Base-by-base conservation (phyloP, 352 stramenopile genomes). In the Elongisporangium prolatum region DNA sequence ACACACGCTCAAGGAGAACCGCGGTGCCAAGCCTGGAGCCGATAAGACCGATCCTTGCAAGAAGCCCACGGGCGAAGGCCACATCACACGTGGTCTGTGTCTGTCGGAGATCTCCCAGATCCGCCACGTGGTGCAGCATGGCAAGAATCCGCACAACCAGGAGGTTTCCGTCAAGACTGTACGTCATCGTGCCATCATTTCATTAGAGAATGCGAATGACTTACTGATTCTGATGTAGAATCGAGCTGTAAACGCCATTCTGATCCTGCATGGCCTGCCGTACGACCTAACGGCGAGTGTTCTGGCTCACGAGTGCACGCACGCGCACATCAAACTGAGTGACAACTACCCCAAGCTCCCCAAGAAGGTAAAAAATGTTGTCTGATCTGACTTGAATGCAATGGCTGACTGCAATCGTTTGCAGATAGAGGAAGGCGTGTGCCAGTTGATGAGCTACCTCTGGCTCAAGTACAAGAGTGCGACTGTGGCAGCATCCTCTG, bases 391-490 rank as follows among this genome's bases (percentile, higher is more conserved):
- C n/a, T n/a, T n/a, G n/a, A n/a, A n/a, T 48, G 52, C 52, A 47
- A 40, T 17, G 53, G 54, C 47, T 72, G 34, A 68, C 5, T 51
- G 3, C 56, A 60, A 18, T 49, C 44, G 55, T 7, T 0, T 25
- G 20, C 10, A 68, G 57, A 47, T 68, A 10, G 82, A 91, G 53
- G 82, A 91, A 72, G 82, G 82, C 18, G 72, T 88, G 40, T 91
- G 82, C 59, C 79, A 91, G 54, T 65, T 91, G 59, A 84, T 91
- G 65, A 88, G 79, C 63, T 91, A 80, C 58, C 59, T 91, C 9
- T 91, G 75, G 57, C 62, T 91, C 21, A 84, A 88, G 68, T 88
- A 89, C 67, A 83, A 80, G 58, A 79, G 84, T 40, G 66, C 87
- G 54, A 67, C 63, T 2, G 88, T 87, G 44, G 62, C 71, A 8